Percentiles rank a stretch among this genome's conserved stretches.
phyloP scores from a whole-genome alignment of 2,329 filamentous ascomycete genomes.

The Fusarium luffae region DNA sequence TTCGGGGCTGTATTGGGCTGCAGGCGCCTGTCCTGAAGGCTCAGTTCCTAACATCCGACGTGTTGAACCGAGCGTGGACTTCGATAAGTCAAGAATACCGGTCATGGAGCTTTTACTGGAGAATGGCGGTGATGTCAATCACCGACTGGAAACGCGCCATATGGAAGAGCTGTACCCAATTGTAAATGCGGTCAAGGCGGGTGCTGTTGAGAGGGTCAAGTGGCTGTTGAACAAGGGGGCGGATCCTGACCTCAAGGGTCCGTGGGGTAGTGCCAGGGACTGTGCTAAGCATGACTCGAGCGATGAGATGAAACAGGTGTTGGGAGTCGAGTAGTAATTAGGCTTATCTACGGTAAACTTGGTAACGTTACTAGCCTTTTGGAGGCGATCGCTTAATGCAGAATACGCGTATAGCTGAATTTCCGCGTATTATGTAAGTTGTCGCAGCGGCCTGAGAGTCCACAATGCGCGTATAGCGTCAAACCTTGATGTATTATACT shows the following conservation, averaged over 20 bases:
- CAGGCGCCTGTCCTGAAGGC: not conserved
- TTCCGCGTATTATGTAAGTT: not conserved
- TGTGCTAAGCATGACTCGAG: not conserved
- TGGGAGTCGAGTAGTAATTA: not conserved
- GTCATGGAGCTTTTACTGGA: slow-evolving; percentile 27
- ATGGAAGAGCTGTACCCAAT: slow-evolving; percentile 21
- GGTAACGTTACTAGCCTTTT: no score
- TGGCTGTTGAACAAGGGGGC: slow-evolving; percentile 26
- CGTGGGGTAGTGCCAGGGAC: not conserved
- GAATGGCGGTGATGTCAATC: slow-evolving; percentile 17
- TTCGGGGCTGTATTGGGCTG: not conserved
- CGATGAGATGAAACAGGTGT: not conserved
- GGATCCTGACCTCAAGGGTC: slow-evolving; percentile 2
- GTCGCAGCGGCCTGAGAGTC: no score
- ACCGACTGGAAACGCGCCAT: not conserved
- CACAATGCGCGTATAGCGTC: no score
- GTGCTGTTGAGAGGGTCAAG: slow-evolving; percentile 26
- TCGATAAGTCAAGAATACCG: slow-evolving; percentile 25
- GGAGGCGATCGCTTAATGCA: no score
- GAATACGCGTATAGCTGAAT: not conserved
- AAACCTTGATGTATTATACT: no score
- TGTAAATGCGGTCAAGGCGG: slow-evolving; percentile 27
- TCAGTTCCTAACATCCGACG: slow-evolving; percentile 10
- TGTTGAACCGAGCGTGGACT: slow-evolving; percentile 10
- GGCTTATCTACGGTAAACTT: no score